Evolutionary conservation across 306 rosid genomes (phyloP).

Genomic region (Crotalaria pallida): DNA sequence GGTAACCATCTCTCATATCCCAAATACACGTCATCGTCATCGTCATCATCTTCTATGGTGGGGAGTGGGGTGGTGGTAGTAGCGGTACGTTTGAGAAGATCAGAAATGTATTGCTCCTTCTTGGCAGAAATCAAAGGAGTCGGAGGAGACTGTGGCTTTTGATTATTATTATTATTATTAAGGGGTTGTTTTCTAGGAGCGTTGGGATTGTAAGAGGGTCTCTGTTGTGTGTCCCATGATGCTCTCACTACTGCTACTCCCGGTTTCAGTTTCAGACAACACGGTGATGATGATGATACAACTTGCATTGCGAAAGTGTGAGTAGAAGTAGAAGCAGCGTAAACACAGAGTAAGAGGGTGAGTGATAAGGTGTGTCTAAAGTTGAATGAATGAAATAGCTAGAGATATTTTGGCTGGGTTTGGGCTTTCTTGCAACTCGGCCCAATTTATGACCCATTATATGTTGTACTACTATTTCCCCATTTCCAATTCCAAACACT

Average conservation of each 20-base stretch:
- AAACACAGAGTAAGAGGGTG: too few relatives aligned
- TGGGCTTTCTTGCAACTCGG: too few relatives aligned
- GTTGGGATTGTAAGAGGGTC: conserved; percentile 71
- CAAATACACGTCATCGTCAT: conserved; percentile 43
- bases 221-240: conserved; percentile 73
- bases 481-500: too few relatives aligned
- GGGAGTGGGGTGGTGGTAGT: conserved; percentile 32
- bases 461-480: too few relatives aligned
- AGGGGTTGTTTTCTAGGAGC: conserved; percentile 72
- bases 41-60: not conserved
- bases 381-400: too few relatives aligned
- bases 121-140: conserved; percentile 12
- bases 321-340: too few relatives aligned
- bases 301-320: conserved; percentile 1
- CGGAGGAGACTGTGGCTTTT: conserved; percentile 1
- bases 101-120: conserved; percentile 31
- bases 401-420: too few relatives aligned
- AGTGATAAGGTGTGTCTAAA: too few relatives aligned
- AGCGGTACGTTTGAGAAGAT: conserved; percentile 58
- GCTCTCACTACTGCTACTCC: conserved; percentile 42
- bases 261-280: conserved; percentile 22
- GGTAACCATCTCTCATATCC: conserved; percentile 88
- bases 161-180: conserved; percentile 23
- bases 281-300: not conserved
- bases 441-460: too few relatives aligned